phyloP scores from a whole-genome alignment of 768 basidiomycete genomes.

The Tylopilus felleus region DNA sequence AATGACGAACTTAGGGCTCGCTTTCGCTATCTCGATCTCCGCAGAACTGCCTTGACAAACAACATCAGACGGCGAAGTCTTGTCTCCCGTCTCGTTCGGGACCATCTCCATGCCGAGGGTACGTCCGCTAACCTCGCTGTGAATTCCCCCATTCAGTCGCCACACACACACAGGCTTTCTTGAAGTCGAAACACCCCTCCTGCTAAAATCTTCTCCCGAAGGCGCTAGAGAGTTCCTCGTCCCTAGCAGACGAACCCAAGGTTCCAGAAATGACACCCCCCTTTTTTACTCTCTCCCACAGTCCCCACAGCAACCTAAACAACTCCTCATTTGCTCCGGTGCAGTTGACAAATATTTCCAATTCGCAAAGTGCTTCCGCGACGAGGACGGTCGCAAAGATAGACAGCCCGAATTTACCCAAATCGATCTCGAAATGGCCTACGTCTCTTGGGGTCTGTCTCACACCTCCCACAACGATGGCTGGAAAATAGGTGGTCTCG shows the following conservation, averaged over 20 bases:
- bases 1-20: conserved; percentile 84
- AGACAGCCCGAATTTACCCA: conserved; percentile 97
- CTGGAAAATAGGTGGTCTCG: conserved; percentile 85
- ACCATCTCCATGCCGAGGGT: conserved; percentile 73
- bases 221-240: conserved; percentile 94
- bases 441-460: conserved; percentile 71
- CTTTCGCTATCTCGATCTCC: conserved; percentile 87
- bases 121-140: conserved; percentile 19
- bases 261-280: conserved; percentile 25
- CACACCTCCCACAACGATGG: conserved; percentile 23
- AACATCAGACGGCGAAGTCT: conserved; percentile 81
- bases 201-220: conserved; percentile 90
- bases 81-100: conserved; percentile 77
- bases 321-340: conserved; percentile 87
- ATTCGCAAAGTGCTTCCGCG: conserved; percentile 91
- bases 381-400: conserved; percentile 93
- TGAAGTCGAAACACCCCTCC: conserved; percentile 91
- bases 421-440: conserved; percentile 95
- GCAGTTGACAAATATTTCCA: conserved; percentile 90
- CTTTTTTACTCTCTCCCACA: conserved; percentile 89
- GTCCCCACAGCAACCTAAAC: conserved; percentile 96
- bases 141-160: conserved; percentile 5
- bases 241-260: conserved; percentile 54
- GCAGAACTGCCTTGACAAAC: conserved; percentile 64
- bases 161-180: conserved; percentile 61